These are phyloP conservation scores for Talaromyces ruber DNA, from an alignment of 495 filamentous ascomycete species.

Conservation along the genomic window DNA sequence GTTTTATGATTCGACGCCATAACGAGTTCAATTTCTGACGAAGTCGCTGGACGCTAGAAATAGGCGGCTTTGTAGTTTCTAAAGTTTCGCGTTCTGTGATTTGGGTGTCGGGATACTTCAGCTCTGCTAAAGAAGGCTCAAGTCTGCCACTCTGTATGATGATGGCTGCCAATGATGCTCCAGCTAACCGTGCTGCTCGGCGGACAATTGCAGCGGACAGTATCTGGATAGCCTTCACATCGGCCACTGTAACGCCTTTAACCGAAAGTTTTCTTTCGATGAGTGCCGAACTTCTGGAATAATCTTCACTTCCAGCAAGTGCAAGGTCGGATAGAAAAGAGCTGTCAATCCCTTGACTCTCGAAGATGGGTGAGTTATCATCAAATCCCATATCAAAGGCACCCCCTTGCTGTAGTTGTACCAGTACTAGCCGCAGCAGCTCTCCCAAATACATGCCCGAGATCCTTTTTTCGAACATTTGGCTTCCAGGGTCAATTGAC, in stretches of 20 bases:
- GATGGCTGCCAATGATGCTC: slow-evolving; percentile 13
- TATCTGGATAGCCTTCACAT: slow-evolving; percentile 25
- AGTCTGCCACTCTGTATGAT: slow-evolving; percentile 15
- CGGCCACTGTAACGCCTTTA: slow-evolving; percentile 18
- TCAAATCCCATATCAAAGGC: background rate
- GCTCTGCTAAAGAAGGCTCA: background rate
- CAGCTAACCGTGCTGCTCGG: slow-evolving; percentile 16
- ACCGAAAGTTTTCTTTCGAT: slow-evolving; percentile 60
- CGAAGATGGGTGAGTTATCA: background rate
- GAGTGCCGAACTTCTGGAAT: slow-evolving; percentile 61
- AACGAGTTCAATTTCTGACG: background rate
- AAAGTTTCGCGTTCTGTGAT: background rate
- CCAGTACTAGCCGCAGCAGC: slow-evolving; percentile 47
- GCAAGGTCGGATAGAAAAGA: slow-evolving; percentile 66
- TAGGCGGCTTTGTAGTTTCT: background rate
- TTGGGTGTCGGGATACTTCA: background rate
- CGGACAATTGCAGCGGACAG: slow-evolving; percentile 11
- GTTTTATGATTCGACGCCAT: slow-evolving; percentile 4
- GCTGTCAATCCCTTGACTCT: slow-evolving; percentile 55
- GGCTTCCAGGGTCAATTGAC: slow-evolving; percentile 84
- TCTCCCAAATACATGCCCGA: slow-evolving; percentile 98
- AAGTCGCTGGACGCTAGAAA: background rate
- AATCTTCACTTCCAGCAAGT: slow-evolving; percentile 65
- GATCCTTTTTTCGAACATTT: slow-evolving; percentile 98
- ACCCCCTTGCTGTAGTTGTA: background rate